phyloP scores from a whole-genome alignment of 805 yeast species.

The Komagataella pastoris region DNA sequence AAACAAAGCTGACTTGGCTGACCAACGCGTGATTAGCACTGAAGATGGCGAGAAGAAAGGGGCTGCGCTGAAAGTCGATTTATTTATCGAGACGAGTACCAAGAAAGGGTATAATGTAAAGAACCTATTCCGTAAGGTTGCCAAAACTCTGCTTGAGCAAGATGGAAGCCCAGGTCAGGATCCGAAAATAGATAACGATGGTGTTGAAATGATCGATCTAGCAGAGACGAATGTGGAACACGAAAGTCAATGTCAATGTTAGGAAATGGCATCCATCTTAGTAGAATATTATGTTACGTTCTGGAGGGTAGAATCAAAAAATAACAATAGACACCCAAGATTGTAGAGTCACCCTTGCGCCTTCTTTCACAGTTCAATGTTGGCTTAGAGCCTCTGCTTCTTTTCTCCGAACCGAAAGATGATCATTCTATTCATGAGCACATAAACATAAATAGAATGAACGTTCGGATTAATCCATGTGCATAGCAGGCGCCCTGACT shows the following conservation, averaged over 20 bases:
- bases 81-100: slow-evolving; percentile 87
- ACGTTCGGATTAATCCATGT: not conserved
- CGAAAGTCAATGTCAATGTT: slow-evolving; percentile 2
- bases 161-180: slow-evolving; percentile 18
- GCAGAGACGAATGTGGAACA: not conserved
- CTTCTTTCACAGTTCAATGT: no score
- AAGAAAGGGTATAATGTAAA: slow-evolving; percentile 93
- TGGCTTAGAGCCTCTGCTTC: not conserved
- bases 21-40: slow-evolving; percentile 66
- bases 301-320: not conserved
- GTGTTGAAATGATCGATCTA: slow-evolving; percentile 1
- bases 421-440: not conserved
- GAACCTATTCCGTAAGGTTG: slow-evolving; percentile 77
- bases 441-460: not conserved
- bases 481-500: not conserved
- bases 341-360: no score
- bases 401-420: no score
- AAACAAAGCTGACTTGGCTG: slow-evolving; percentile 73
- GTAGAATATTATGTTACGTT: not conserved
- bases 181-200: slow-evolving; percentile 12
- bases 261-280: not conserved
- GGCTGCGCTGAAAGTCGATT: slow-evolving; percentile 56
- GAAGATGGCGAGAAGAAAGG: slow-evolving; percentile 81
- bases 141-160: slow-evolving; percentile 82
- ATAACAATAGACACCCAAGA: not conserved